Evolutionary conservation across 345 rosid species (phyloP), one percentile per base, ranked within the genome.

Genomic region (Eutrema japonicum): DNA sequence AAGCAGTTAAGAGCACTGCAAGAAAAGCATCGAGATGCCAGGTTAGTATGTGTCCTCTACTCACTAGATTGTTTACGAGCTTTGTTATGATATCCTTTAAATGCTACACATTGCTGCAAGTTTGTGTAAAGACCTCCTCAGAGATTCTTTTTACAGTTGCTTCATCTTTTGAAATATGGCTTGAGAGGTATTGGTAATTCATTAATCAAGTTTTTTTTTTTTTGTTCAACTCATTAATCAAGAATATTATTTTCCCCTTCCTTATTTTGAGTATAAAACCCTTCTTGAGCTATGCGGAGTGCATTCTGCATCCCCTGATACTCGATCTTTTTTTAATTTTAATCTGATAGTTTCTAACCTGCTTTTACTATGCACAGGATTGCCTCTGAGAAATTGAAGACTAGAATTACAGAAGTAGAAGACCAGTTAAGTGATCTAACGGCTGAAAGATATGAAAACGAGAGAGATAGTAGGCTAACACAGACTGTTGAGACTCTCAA

Each of bases 401-500:
- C 87, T 50, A 87, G 77, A 85, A 86, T 95, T 40, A 73, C 80
- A 5, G 97, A 89, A 84, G 54, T 92, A 52, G 99, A 95, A 63
- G 88, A 86, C 58, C 91, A 95, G 68, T 70, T 95, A 58, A 90
- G 96, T 78, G 99, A 95, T 76, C 81, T 89, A 73, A 87, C 83
- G 72, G 99, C 99, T 67, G 97, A 92, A 76, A 86, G 96, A 68
- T 71, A 88, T 85, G 99, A 95, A 79, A 92, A 79, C 41, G 96
- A 95, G 88, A 84, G 97, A 77, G 99, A 92, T 82, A 85, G 90
- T 70, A 80, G 87, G 82, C 47, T 89, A 84, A 87, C 96, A 73
- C 87, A 95, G 81, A 93, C 99, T 54, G 96, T 95, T 75, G 96
- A 95, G 62, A 82, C 87, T 68, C 97, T 95, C 36, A 89, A 88